Evolutionary conservation across 1,284 basidiomycete genomes (phyloP).

Genomic region (Microbotryomycetes sp.): DNA sequence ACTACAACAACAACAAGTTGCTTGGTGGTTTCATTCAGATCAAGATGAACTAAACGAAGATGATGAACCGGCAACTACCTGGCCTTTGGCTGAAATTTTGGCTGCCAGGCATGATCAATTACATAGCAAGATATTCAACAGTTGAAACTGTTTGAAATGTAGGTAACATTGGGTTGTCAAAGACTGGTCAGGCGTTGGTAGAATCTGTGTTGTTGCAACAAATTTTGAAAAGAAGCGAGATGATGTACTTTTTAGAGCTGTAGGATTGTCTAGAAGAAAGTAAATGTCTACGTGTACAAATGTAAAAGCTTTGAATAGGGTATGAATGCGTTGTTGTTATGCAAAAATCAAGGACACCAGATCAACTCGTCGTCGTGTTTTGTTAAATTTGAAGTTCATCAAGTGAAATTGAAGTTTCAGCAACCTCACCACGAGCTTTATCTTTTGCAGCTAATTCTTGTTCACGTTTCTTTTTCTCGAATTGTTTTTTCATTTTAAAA

Average conservation of each 20-base stretch:
- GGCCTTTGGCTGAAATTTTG: conserved; percentile 94
- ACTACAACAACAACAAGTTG: conserved; percentile 7
- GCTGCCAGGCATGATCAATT: conserved; percentile 84
- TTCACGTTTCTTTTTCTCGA: conserved; percentile 41
- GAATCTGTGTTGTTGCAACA: no score
- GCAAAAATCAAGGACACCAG: no score
- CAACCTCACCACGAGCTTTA: conserved; percentile 33
- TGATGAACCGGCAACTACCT: conserved; percentile 68
- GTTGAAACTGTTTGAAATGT: no score
- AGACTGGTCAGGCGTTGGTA: no score
- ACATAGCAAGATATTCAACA: conserved; percentile 92
- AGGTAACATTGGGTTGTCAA: no score
- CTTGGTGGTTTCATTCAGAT: conserved; percentile 9
- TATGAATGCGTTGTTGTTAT: no score
- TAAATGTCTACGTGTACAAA: no score
- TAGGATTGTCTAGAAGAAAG: no score
- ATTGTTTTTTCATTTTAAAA: conserved; percentile 35
- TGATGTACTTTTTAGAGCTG: no score
- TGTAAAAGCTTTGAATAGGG: no score
- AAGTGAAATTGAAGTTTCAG: neutral
- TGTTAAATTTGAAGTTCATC: neutral
- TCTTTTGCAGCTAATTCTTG: conserved; percentile 32
- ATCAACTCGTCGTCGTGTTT: no score
- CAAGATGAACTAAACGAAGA: conserved; percentile 7
- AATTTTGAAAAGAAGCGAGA: no score